Base-by-base conservation (phyloP, 2,329 filamentous ascomycete genomes). In the Fusarium verticillioides region DNA sequence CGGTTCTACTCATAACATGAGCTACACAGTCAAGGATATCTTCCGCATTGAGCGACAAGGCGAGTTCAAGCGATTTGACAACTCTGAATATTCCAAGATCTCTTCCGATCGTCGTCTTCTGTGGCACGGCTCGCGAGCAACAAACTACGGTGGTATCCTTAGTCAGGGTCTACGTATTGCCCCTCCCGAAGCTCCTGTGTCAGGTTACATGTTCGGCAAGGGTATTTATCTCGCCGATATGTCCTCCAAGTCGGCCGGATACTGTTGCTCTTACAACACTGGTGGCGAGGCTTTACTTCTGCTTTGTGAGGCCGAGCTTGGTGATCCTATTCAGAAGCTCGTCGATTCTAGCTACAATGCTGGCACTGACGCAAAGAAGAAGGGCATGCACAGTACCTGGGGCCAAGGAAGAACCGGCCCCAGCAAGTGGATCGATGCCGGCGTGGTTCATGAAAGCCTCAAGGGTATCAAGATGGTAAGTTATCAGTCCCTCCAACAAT, bases 131-230 rank as follows among this genome's bases (percentile, higher is more conserved):
- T 95, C 93, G 21, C 91, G 94, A 39, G 88, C 87, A 37, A 96
- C 93, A 59, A 97, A 97, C 80, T 97, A 92, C 74, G 94, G 92
- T 78, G 95, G 94, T 78, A 97, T 97, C 66, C 88, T 97, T 46
- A 93, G 91, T 64, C 94, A 97, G 81, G 95, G 95, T 73, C 88
- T 97, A 11, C 92, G 94, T n/a, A 97, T 97, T 73, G 95, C 95
- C 11, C 95, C 95, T 0, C 92, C 92, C 0, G 92, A 97, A 81
- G 94, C 94, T 0, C 95, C 94, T 0, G 91, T 91, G 0, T 88
- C 87, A 9, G 94, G 94, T 3, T 95, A 96, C 84, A 96, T 96
- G 93, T 97, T 97, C 75, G 94, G 92, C 64, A 97, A 97, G 81
- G 94, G 94, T 49, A 93, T 97, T 52, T 97, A 97, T 79, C 88